These are phyloP conservation scores for Cardamine chenopodiifolia DNA, from an alignment of 345 rosid species.

Conservation along the genomic window DNA sequence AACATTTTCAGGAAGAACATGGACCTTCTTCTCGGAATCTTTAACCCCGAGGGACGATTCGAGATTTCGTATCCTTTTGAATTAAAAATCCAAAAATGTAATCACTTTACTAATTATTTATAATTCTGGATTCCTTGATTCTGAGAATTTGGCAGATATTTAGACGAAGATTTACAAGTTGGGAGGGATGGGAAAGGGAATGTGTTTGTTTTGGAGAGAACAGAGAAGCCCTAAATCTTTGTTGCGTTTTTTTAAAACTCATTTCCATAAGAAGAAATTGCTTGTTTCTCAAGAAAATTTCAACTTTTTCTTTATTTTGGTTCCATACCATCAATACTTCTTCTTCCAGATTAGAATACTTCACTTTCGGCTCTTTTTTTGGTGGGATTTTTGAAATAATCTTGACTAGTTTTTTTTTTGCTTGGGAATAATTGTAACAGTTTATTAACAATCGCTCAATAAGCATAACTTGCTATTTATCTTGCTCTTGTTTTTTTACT, in stretches of 20 bases:
- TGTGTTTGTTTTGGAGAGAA: constrained; percentile 71
- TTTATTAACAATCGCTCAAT: not conserved
- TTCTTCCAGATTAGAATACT: not conserved
- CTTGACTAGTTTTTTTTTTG: not conserved
- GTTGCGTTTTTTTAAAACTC: constrained; percentile 9
- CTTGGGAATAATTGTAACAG: constrained; percentile 1
- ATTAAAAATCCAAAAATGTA: not conserved
- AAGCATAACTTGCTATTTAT: not conserved
- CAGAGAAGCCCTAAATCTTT: constrained; percentile 40
- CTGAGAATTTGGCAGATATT: constrained; percentile 52
- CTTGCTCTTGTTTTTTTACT: not conserved
- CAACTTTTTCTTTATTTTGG: not conserved
- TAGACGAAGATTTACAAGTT: constrained; percentile 69
- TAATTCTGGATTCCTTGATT: constrained; percentile 44
- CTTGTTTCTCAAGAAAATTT: constrained; percentile 27
- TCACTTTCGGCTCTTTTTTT: not conserved
- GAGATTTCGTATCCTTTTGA: constrained; percentile 82
- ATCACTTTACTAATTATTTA: not conserved
- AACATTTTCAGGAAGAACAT: constrained; percentile 72
- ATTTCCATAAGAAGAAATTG: constrained; percentile 17
- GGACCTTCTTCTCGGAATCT: constrained; percentile 65
- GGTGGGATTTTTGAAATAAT: not conserved
- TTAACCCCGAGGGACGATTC: constrained; percentile 84
- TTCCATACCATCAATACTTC: not conserved
- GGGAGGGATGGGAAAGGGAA: constrained; percentile 88